Base-by-base conservation (phyloP, 768 basidiomycete species). In the Leucogyrophana mollusca region DNA sequence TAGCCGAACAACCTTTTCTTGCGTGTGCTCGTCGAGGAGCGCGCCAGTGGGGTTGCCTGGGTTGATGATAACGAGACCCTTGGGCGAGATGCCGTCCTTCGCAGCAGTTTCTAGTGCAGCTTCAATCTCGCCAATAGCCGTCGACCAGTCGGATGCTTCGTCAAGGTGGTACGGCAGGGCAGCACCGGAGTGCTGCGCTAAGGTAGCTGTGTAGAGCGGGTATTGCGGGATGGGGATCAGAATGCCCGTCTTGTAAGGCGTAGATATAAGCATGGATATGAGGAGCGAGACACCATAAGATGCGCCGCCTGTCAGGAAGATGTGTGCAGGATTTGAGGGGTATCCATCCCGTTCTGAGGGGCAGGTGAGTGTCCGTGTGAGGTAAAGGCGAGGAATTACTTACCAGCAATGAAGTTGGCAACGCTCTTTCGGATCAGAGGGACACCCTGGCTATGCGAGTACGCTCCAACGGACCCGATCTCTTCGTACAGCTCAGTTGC, bases 151-250 rank as follows among this genome's bases (percentile, higher is more conserved):
- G 2, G 79, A 69, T 1, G 78, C 58, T 66, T 96, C 94, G 54
- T 92, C 83, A 16, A 98, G 86, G 67, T 89, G 81, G 69, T 98
- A 99, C 0, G 93, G 90, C 34, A 97, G 71, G 0, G 90, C 73
- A 4, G 77, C 71, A n/a, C 94, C 94, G 36, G 76, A 75, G 63
- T 80, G 81, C 57, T 93, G 87, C 1, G 95, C 90, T 40, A 99
- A 83, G 1, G 94, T 83, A 24, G 95, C 95, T 30, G 94, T 97
- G 68, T 99, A 99, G 9, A 99, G 77, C 1, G 95, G 95, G 65
- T 99, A 98, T 70, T 99, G 95, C 2, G 95, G 95, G 52, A 99
- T 98, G 24, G 95, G 95, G 59, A 98, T 96, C 43, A 95, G 79
- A 56, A 95, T 78, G 6, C 91, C 93, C 39, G 80, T 79, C 21